Percentiles rank a stretch among this genome's conserved stretches.
Conservation (phyloP, 148 eudicot species). For the Rhododendron simsii region DNA sequence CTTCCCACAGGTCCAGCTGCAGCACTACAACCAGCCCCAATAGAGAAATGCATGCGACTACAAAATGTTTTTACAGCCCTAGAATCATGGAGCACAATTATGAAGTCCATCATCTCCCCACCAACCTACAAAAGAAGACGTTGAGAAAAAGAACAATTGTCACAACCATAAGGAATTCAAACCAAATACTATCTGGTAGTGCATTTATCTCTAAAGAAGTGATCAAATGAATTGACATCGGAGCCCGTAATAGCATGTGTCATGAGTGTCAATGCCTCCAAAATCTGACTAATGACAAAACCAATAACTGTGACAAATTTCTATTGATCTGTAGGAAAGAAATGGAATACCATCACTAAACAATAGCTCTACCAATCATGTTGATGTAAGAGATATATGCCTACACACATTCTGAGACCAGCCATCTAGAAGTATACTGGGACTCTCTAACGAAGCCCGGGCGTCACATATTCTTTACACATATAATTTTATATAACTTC, state of each 20-base stretch:
- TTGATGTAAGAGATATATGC: neutral
- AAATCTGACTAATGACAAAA: neutral
- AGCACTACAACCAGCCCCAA: conserved; percentile 99
- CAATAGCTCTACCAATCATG: neutral
- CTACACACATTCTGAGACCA: neutral
- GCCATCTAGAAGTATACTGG: neutral
- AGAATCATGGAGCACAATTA: conserved; percentile 85
- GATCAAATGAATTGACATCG: neutral
- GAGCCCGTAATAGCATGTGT: neutral
- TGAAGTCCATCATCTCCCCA: conserved; percentile 95
- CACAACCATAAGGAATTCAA: neutral
- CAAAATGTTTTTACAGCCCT: conserved; percentile 96
- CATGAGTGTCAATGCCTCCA: neutral
- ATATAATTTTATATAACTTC: neutral
- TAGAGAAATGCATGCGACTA: conserved; percentile 96
- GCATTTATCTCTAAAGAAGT: neutral
- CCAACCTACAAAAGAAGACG: conserved; percentile 52
- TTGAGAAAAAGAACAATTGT: neutral
- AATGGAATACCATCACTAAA: neutral
- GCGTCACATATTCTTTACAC: neutral
- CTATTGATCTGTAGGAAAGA: neutral
- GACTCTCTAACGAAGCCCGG: neutral
- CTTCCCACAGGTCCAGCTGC: conserved; percentile 99
- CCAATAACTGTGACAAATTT: neutral
- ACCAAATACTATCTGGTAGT: neutral